Conservation (phyloP, 2,329 filamentous ascomycete genomes). For the Cordyceps cicadae region DNA sequence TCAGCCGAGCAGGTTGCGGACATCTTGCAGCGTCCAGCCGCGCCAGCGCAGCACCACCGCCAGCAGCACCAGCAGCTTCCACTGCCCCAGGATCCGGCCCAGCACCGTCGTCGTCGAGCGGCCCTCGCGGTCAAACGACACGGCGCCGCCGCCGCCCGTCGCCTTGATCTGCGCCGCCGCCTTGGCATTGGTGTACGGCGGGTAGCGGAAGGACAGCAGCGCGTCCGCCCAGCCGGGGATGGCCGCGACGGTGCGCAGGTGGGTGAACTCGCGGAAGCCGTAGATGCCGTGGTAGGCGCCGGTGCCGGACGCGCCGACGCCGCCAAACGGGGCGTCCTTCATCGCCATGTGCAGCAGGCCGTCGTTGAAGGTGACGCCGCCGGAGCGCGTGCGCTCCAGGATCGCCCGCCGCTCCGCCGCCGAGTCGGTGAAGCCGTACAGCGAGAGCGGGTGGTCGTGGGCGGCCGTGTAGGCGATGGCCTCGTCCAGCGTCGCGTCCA, state of each 20-base stretch:
- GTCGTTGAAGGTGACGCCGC: constrained; percentile 45
- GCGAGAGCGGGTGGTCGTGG: constrained; percentile 28
- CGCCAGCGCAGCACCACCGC: constrained; percentile 2
- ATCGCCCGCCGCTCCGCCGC: constrained; percentile 26
- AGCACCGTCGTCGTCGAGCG: background rate
- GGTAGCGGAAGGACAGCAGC: constrained; percentile 16
- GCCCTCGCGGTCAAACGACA: constrained; percentile 5
- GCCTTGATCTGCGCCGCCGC: constrained; percentile 3
- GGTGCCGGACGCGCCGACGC: constrained; percentile 39
- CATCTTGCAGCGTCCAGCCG: constrained; percentile 3
- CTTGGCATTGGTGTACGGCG: constrained; percentile 16
- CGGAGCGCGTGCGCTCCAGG: constrained; percentile 32
- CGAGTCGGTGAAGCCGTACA: constrained; percentile 33
- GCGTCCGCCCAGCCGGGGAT: constrained; percentile 31
- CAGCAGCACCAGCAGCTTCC: constrained; percentile 7
- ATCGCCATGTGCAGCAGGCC: constrained; percentile 35
- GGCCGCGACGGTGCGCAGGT: constrained; percentile 29
- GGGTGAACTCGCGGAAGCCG: constrained; percentile 37
- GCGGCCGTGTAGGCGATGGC: constrained; percentile 23
- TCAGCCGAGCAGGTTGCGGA: background rate
- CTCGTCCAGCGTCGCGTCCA: constrained; percentile 24
- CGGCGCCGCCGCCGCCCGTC: background rate
- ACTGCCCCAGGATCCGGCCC: constrained; percentile 1
- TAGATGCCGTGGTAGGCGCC: constrained; percentile 42
- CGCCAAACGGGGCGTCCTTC: constrained; percentile 38